Base-by-base conservation (phyloP, 768 basidiomycete genomes). In the Tylopilus felleus region DNA sequence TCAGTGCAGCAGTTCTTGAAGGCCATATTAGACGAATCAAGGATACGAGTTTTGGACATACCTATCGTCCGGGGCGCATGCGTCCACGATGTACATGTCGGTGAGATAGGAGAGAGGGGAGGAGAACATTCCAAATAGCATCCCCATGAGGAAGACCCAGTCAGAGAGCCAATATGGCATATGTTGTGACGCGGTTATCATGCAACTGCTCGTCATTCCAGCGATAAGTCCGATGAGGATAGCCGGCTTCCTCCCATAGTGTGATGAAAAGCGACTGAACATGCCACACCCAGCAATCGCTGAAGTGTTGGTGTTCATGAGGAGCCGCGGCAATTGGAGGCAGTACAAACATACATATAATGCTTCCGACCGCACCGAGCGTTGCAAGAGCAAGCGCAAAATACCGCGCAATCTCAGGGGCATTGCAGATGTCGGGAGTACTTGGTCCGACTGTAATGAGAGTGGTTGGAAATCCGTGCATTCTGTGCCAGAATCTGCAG, bases 31-130 rank as follows among this genome's bases (percentile, higher is more conserved):
- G 56, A 38, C 14, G 1, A 19, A 9, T 44, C 5, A 36, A 25
- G 10, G 43, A 31, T 5, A 9, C 8, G 8, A 38, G 4, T 5
- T 47, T 13, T 13, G 7, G 39, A 44, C 45, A 17, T 36, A 65
- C 71, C 68, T 64, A 13, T 59, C 47, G 17, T 73, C 67, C 19
- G 56, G 58, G 7, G 27, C 21, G 2, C 65, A 63, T 5, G 62
- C 41, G 17, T 72, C 71, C 14, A 72, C 58, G n/a, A 69, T 44
- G 40, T 69, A 70, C 44, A 69, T 48, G 38, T 66, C 65, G 19
- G 60, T 12, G 28, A 73, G 47, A 35, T 70, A 70, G 17, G 14
- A 21, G 7, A 55, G 31, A 8, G 60, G 38, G 10, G 49, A 49
- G 2, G 60, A 56, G 46, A 69, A 51, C 10, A 49, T 10, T 22